Percentiles rank a stretch among this genome's conserved stretches.
Evolutionary conservation across 495 filamentous ascomycete species (phyloP).

Genomic region (Astrothelium macrocarpum): DNA sequence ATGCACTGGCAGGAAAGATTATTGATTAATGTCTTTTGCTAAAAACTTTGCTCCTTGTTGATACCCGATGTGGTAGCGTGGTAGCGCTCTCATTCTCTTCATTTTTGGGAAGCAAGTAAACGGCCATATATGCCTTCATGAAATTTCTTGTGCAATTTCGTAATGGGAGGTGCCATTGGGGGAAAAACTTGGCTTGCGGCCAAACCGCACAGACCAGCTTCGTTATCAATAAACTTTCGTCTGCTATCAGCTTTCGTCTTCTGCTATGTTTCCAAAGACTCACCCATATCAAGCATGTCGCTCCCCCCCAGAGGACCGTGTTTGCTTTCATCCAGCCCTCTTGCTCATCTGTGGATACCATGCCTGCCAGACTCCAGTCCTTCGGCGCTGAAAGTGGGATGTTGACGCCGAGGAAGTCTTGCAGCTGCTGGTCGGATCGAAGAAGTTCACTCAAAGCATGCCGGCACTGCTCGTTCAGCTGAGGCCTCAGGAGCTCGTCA

Average conservation of each 20-base stretch:
- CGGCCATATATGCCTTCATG: slow-evolving; percentile 4
- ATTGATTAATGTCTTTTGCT: too few relatives aligned
- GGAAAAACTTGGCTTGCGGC: slow-evolving; percentile 14
- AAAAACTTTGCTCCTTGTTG: too few relatives aligned
- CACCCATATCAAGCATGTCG: slow-evolving; percentile 11
- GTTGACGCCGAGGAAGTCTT: slow-evolving; percentile 7
- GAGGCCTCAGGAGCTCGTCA: slow-evolving; percentile 12
- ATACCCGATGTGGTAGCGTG: too few relatives aligned
- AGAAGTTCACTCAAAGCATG: slow-evolving; percentile 9
- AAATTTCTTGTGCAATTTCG: slow-evolving; percentile 11
- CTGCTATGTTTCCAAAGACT: background rate
- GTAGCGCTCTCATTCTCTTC: too few relatives aligned
- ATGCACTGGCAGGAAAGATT: background rate
- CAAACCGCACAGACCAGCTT: slow-evolving; percentile 9
- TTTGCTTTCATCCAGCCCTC: slow-evolving; percentile 5
- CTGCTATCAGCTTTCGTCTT: too few relatives aligned
- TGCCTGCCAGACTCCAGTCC: slow-evolving; percentile 10
- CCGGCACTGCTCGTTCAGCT: slow-evolving; percentile 8
- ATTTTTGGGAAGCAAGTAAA: too few relatives aligned
- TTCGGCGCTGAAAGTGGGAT: slow-evolving; percentile 6
- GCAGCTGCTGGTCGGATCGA: background rate
- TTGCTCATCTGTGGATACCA: slow-evolving; percentile 7
- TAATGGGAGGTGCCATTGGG: slow-evolving; percentile 10
- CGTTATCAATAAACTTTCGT: slow-evolving; percentile 11
- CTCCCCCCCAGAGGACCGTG: slow-evolving; percentile 10